These are phyloP conservation scores for Trametes villosa DNA, from an alignment of 768 basidiomycete species.

Conservation along the genomic window DNA sequence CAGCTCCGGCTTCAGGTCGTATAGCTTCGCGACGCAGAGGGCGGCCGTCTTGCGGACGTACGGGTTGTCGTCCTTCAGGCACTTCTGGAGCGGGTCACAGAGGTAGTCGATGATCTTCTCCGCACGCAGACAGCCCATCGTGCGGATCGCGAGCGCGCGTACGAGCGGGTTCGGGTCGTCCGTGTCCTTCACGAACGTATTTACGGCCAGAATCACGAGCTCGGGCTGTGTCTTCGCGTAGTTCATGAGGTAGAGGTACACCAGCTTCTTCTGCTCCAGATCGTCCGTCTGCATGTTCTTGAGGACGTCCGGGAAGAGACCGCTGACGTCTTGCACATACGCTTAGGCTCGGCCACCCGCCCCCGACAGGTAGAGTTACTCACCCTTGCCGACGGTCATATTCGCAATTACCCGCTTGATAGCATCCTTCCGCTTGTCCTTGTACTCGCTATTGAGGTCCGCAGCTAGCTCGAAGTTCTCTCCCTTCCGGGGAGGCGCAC, in stretches of 20 bases:
- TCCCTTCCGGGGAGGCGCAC: conserved; percentile 49
- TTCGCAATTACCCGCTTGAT: conserved; percentile 98
- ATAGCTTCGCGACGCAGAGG: conserved; percentile 95
- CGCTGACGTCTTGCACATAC: conserved; percentile 70
- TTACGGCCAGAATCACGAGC: conserved; percentile 97
- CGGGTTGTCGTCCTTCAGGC: conserved; percentile 92
- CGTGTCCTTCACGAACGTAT: conserved; percentile 97
- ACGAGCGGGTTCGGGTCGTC: conserved; percentile 97
- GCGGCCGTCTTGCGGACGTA: conserved; percentile 99
- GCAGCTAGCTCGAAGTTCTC: conserved; percentile 98
- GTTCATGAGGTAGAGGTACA: conserved; percentile 99
- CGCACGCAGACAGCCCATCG: conserved; percentile 95
- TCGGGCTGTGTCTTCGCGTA: conserved; percentile 99
- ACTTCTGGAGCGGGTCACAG: conserved; percentile 92
- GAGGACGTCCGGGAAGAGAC: conserved; percentile 96
- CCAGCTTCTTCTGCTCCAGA: conserved; percentile 99
- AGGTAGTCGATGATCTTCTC: conserved; percentile 99
- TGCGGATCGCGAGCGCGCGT: conserved; percentile 93
- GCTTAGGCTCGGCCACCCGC: no score
- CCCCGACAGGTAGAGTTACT: no score
- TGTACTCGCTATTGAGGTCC: conserved; percentile 96
- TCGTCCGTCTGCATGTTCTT: conserved; percentile 99
- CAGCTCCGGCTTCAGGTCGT: conserved; percentile 94
- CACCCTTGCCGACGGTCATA: conserved; percentile 99
- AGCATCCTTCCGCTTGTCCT: conserved; percentile 95